A percentile compares a stretch with the other conserved stretches of the same genome.
Evolutionary conservation across 257 asterid genomes (phyloP).

Genomic region (Plectranthus barbatus): DNA sequence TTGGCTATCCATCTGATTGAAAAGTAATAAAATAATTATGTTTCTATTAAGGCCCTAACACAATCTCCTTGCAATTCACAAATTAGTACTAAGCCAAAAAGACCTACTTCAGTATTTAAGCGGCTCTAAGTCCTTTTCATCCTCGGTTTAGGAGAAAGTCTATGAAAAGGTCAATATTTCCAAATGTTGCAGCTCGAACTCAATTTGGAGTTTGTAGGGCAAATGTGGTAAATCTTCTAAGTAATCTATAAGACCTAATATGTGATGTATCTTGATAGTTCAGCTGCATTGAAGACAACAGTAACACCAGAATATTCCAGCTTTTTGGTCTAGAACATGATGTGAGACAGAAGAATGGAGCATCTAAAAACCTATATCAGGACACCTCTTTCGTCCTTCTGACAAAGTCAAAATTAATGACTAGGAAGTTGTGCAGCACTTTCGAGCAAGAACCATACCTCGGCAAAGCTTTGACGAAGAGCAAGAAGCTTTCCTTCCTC

Average conservation of each 20-base stretch:
- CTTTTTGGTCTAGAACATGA: neutral
- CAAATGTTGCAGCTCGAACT: neutral
- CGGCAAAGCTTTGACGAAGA: constrained; percentile 79
- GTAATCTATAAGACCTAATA: neutral
- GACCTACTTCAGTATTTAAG: neutral
- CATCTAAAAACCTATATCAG: neutral
- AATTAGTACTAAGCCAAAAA: neutral
- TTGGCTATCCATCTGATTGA: too few species aligned
- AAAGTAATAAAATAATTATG: too few species aligned
- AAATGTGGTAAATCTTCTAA: neutral
- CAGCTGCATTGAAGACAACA: neutral
- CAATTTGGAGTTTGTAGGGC: neutral
- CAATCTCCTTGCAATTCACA: too few species aligned
- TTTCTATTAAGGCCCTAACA: too few species aligned
- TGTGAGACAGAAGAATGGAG: neutral
- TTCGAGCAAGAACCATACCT: constrained; percentile 39
- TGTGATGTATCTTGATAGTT: neutral
- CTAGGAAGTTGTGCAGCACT: neutral
- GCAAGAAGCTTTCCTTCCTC: constrained; percentile 96
- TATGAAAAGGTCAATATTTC: neutral
- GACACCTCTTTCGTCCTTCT: neutral
- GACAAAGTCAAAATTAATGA: neutral
- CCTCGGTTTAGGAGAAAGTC: neutral
- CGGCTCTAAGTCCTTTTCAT: neutral
- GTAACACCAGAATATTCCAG: neutral